These are phyloP conservation scores for Lactarius psammicola DNA, from an alignment of 768 basidiomycete genomes.

Conservation along the genomic window DNA sequence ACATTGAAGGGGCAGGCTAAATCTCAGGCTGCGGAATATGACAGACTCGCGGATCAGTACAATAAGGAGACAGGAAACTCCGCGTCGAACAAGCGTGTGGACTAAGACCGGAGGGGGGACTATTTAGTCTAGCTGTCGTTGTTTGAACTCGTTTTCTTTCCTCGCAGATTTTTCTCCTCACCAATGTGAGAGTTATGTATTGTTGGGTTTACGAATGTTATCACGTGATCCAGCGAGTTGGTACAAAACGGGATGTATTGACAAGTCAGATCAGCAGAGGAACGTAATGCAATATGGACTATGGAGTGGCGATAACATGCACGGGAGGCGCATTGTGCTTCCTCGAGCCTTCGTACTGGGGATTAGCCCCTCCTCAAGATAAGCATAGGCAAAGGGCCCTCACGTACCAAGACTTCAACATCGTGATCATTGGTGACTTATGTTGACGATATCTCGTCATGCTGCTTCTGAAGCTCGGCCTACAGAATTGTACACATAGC, in stretches of 20 bases:
- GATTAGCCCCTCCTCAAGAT: not conserved
- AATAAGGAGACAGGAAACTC: slow-evolving; percentile 64
- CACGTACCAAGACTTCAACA: not conserved
- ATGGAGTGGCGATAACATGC: not conserved
- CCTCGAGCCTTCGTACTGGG: not conserved
- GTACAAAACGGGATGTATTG: too few relatives aligned
- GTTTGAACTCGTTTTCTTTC: not conserved
- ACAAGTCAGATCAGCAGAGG: not conserved
- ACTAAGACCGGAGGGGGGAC: slow-evolving; percentile 38
- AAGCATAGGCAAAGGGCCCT: too few relatives aligned
- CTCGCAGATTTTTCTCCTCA: not conserved
- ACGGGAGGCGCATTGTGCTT: not conserved
- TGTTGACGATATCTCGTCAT: slow-evolving; percentile 24
- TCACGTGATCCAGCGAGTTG: not conserved
- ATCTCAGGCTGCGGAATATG: slow-evolving; percentile 77
- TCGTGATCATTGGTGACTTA: not conserved
- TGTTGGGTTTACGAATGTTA: not conserved
- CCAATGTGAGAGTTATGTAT: not conserved
- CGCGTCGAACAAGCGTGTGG: slow-evolving; percentile 60
- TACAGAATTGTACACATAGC: slow-evolving; percentile 13
- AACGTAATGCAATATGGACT: not conserved
- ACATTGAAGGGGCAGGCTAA: slow-evolving; percentile 79
- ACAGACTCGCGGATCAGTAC: slow-evolving; percentile 75
- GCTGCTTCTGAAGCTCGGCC: slow-evolving; percentile 37
- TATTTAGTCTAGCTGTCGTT: not conserved